A percentile compares a stretch with the other conserved stretches of the same genome.
Evolutionary conservation across 805 yeast species (phyloP).

Genomic region (Candida odintsovae): DNA sequence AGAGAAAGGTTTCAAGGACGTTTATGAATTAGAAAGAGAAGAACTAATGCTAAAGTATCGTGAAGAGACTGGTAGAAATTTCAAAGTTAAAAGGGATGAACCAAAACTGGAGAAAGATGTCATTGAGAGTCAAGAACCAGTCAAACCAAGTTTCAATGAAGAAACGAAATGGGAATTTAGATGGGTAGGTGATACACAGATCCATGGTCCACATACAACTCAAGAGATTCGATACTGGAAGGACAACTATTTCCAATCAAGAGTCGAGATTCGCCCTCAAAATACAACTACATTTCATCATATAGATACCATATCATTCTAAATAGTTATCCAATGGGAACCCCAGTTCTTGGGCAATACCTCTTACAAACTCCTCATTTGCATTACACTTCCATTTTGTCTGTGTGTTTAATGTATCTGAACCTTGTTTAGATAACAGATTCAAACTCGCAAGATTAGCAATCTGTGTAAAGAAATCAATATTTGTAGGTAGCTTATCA

Average conservation of each 20-base stretch:
- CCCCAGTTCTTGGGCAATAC: conserved; percentile 55
- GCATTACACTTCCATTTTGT: conserved; percentile 78
- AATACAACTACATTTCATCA: neutral
- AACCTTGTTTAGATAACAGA: conserved; percentile 27
- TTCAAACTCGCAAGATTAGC: conserved; percentile 30
- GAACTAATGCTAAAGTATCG: conserved; percentile 42
- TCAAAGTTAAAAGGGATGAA: conserved; percentile 6
- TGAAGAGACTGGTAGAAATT: conserved; percentile 36
- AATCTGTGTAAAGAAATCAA: conserved; percentile 30
- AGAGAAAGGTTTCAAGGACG: conserved; percentile 34
- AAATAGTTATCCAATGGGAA: conserved; percentile 65
- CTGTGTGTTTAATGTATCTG: conserved; percentile 58
- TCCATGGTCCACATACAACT: conserved; percentile 46
- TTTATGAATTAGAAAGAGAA: conserved; percentile 53
- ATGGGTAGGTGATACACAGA: conserved; percentile 37
- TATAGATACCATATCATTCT: conserved; percentile 22
- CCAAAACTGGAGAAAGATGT: conserved; percentile 19
- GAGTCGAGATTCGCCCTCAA: conserved; percentile 33
- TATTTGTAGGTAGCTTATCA: conserved; percentile 24
- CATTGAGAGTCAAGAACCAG: conserved; percentile 3
- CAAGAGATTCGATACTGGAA: conserved; percentile 48
- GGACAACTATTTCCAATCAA: conserved; percentile 38
- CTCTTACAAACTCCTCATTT: conserved; percentile 56
- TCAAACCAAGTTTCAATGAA: conserved; percentile 5
- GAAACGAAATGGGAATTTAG: conserved; percentile 41